Conservation (phyloP, 2,329 filamentous ascomycete genomes). For the Claviceps citrina region DNA sequence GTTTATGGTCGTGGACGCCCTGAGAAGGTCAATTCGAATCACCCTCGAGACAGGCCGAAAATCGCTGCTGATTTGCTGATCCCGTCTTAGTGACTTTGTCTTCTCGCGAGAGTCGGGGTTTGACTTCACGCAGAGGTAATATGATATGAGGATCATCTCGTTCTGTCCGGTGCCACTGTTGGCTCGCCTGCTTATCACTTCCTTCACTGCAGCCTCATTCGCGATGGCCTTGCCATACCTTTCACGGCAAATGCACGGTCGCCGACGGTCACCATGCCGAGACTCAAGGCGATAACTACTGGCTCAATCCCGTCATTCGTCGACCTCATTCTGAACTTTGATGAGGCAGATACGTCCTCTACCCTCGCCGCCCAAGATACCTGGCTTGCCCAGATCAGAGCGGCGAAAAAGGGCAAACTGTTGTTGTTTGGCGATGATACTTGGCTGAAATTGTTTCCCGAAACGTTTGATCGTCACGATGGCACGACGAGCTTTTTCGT, state of each 20-base stretch:
- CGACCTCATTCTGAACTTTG: slow-evolving; percentile 90
- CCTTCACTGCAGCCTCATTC: slow-evolving; percentile 52
- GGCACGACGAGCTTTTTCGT: slow-evolving; percentile 98
- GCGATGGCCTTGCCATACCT: slow-evolving; percentile 67
- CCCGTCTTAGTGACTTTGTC: slow-evolving; percentile 64
- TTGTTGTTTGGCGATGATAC: slow-evolving; percentile 97
- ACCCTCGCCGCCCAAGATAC: slow-evolving; percentile 81
- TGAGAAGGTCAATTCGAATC: slow-evolving; percentile 51
- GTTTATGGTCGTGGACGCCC: slow-evolving; percentile 95
- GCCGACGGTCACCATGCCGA: slow-evolving; percentile 95
- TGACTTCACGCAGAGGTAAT: slow-evolving; percentile 70
- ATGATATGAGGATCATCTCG: neutral
- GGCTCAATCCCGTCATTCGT: slow-evolving; percentile 97
- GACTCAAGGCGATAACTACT: slow-evolving; percentile 92
- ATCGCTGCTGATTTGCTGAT: neutral
- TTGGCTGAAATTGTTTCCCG: slow-evolving; percentile 92
- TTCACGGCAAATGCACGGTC: slow-evolving; percentile 95
- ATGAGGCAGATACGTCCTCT: slow-evolving; percentile 83
- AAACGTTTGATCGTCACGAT: slow-evolving; percentile 71
- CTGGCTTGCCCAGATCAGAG: slow-evolving; percentile 87
- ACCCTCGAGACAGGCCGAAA: neutral
- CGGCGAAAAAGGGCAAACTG: slow-evolving; percentile 54
- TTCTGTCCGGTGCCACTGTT: neutral
- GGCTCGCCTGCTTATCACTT: neutral
- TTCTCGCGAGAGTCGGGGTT: slow-evolving; percentile 71